Conservation (phyloP, 2,329 filamentous ascomycete species). For the Pseudohalonectria lignicola region DNA sequence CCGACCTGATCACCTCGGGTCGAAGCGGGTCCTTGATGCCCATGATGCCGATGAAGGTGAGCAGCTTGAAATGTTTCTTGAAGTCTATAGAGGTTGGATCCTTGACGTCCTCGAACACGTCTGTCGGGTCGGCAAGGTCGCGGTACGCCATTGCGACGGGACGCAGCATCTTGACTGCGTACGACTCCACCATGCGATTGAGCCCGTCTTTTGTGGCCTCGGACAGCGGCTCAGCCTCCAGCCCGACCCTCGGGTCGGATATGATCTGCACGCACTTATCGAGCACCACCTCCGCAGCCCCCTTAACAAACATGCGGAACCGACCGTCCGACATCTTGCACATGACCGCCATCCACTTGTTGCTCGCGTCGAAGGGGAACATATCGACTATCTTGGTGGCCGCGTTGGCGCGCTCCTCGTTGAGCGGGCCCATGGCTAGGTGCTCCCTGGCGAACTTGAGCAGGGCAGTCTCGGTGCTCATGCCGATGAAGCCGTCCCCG, state of each 20-base stretch:
- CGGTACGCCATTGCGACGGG: conserved; percentile 56
- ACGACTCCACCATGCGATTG: conserved; percentile 1
- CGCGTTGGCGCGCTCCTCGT: conserved; percentile 50
- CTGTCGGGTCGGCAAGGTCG: conserved; percentile 44
- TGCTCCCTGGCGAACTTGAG: conserved; percentile 57
- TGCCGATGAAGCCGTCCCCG: conserved; percentile 53
- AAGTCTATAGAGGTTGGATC: conserved; percentile 42
- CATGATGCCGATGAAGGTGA: conserved; percentile 60
- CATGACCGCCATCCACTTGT: conserved; percentile 61
- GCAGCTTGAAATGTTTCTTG: conserved; percentile 45
- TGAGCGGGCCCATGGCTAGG: conserved; percentile 51
- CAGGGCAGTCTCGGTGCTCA: conserved; percentile 68
- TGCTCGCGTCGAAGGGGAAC: conserved; percentile 22
- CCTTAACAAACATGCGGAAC: conserved; percentile 45
- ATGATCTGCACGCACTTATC: conserved; percentile 20
- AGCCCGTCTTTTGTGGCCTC: background rate
- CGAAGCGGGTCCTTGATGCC: conserved; percentile 62
- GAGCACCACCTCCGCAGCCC: conserved; percentile 38
- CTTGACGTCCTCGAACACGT: conserved; percentile 48
- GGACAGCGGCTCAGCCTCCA: background rate
- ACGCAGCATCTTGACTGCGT: conserved; percentile 22
- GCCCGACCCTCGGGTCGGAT: background rate
- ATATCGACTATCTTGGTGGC: conserved; percentile 32
- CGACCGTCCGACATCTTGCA: conserved; percentile 32
- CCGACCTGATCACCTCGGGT: conserved; percentile 48